Evolutionary conservation across 148 eudicot genomes (phyloP), one percentile per base, ranked within the genome.

Genomic region (Spergularia bocconei): DNA sequence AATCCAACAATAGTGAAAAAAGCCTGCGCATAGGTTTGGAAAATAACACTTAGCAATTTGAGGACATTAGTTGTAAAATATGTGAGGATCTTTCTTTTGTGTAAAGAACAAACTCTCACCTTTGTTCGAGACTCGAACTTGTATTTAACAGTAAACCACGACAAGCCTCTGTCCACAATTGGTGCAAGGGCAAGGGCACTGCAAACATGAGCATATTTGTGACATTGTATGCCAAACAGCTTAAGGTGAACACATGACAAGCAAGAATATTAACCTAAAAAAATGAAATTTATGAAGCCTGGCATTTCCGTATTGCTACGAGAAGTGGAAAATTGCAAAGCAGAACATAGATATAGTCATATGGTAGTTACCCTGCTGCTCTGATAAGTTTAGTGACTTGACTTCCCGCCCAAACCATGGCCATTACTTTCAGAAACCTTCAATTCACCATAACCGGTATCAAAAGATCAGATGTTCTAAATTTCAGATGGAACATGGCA

Each of bases 361-460:
- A 63, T 68, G 77, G 67, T 52, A 78, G 73, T 86, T 79, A 93
- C 98, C 98, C 96, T 66, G 84, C 97, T 53, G 97, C 98, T 84
- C 97, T 82, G 8, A 90, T 4, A 56, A 92, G 86, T 82, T 94
- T 94, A 38, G 98, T 94, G 23, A 91, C 93, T 84, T 94, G 97
- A 78, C 98, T 94, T 80, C 98, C 98, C 51, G 97, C 97, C 98
- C 97, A 95, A 55, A 95, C 98, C 96, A 94, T 90, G 78, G 97
- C 98, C 96, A 95, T 88, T 72, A 95, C 82, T 81, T 95, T 89
- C 53, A 92, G 79, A 84, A 95, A 95, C 74, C 98, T 85, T 79
- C 73, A 75, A 53, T 68, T 44, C 48, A 63, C 39, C 69, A 64
- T 25, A 59, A 59, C 36, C 36, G 66, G 14, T n/a, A 33, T 16